Evolutionary conservation across 106 monocot species (phyloP), one percentile per base, ranked within the genome.

Genomic region (Hemerocallis citrina): DNA sequence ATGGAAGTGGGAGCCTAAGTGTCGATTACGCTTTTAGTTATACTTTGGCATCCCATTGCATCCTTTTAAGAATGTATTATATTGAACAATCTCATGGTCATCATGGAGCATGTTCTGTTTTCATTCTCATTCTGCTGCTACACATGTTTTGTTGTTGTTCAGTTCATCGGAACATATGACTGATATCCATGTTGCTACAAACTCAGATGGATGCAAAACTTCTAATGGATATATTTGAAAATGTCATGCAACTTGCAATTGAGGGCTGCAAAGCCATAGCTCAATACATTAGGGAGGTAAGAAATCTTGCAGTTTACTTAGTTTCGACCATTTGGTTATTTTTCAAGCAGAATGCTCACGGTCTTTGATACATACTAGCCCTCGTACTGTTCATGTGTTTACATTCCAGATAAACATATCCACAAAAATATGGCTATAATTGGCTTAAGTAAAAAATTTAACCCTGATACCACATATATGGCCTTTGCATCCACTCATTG

Each of bases 251-350:
- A 67, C 98, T 99, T 65, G 98, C 98, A 42, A 71, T 92, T 20
- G 85, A 88, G 71, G 98, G 98, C 60, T 99, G 98, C 88, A 92
- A 99, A 67, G 92, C 92, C 28, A 69, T 99, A 41, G 84, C 92
- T 34, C 65, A 82, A 0, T 88, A 85, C 49, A 70, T 70, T 52
- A 61, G 61, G 0, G 61, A 70, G 22, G 70, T 70, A 58, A 12
- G 60, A 21, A 13, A 38, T 32, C 1, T 34, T 22, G 15, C 21
- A 21, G 17, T 31, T 66, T 20, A 3, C 20, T 41, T 24, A n/a
- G 3, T 24, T 55, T 66, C 8, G 0, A 33, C 3, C 17, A 8
- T n/a, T 34, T 19, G 21, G 35, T 14, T 19, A 17, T 2, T 4
- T 19, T 57, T 0, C n/a, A n/a, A n/a, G n/a, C n/a, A n/a, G n/a